A percentile compares a stretch with the other conserved stretches of the same genome.
phyloP scores from a whole-genome alignment of 495 filamentous ascomycete genomes.

The Clohesyomyces aquaticus region DNA sequence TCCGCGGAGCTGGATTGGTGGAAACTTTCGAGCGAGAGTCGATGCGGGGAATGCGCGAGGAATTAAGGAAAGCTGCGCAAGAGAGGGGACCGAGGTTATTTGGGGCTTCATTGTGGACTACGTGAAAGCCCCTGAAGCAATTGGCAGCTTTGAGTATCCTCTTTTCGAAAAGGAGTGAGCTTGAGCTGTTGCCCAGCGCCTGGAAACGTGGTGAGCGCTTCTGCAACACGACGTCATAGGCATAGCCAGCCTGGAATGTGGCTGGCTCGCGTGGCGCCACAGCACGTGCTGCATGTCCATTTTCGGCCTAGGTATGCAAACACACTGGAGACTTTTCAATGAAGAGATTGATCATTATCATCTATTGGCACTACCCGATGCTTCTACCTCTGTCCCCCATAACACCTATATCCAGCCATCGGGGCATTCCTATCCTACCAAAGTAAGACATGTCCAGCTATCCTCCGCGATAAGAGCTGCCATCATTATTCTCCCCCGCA shows the following conservation, averaged over 20 bases:
- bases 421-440: too few relatives aligned
- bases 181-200: not conserved
- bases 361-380: too few relatives aligned
- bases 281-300: too few relatives aligned
- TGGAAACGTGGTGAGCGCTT: not conserved
- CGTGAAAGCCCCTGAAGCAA: not conserved
- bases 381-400: too few relatives aligned
- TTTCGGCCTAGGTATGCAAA: too few relatives aligned
- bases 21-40: not conserved
- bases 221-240: not conserved
- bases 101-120: constrained; percentile 23
- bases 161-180: not conserved
- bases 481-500: not conserved
- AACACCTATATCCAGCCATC: too few relatives aligned
- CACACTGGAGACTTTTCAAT: too few relatives aligned
- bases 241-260: not conserved
- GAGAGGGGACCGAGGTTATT: constrained; percentile 16
- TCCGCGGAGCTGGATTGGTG: not conserved
- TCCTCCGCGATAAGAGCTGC: not conserved
- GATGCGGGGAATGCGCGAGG: not conserved
- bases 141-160: too few relatives aligned
- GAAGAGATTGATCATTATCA: too few relatives aligned
- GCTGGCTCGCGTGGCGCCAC: not conserved
- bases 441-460: too few relatives aligned
- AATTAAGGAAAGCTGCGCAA: not conserved